These are phyloP conservation scores for Salicornia ramosissima DNA, from an alignment of 148 eudicot species.

Conservation along the genomic window DNA sequence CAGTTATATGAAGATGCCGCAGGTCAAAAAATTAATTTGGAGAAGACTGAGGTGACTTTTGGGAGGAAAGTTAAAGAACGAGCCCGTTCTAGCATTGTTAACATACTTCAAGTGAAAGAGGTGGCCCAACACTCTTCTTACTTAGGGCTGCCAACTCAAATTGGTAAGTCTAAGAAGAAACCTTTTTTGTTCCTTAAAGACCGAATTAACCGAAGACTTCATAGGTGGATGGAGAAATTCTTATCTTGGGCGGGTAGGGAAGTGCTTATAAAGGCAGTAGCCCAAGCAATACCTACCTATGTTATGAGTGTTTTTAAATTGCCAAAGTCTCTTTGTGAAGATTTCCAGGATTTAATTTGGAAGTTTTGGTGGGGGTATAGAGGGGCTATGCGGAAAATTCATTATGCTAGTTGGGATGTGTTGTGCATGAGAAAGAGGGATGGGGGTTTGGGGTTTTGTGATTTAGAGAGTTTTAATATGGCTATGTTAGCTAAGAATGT, in stretches of 20 bases:
- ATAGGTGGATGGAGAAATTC: neutral
- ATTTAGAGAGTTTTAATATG: neutral
- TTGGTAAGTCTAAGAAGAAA: neutral
- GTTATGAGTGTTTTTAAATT: neutral
- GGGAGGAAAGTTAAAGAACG: neutral
- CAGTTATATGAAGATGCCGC: neutral
- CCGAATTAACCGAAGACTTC: neutral
- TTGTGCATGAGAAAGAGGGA: neutral
- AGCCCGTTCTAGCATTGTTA: neutral
- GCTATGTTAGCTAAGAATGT: neutral
- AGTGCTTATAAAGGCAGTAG: neutral
- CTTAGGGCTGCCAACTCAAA: neutral
- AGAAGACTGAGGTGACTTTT: neutral
- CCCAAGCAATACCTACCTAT: neutral
- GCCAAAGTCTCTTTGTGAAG: neutral
- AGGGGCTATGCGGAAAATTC: neutral
- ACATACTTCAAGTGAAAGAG: neutral
- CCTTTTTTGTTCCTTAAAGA: neutral
- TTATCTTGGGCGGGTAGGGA: neutral
- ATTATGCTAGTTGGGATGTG: neutral
- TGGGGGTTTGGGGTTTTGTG: neutral
- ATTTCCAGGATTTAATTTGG: neutral
- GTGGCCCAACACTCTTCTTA: neutral
- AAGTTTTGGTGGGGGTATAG: neutral
- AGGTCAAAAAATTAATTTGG: neutral